A percentile compares a stretch with the other conserved stretches of the same genome.
Evolutionary conservation across 768 basidiomycete genomes (phyloP).

Genomic region (Mycena metata): DNA sequence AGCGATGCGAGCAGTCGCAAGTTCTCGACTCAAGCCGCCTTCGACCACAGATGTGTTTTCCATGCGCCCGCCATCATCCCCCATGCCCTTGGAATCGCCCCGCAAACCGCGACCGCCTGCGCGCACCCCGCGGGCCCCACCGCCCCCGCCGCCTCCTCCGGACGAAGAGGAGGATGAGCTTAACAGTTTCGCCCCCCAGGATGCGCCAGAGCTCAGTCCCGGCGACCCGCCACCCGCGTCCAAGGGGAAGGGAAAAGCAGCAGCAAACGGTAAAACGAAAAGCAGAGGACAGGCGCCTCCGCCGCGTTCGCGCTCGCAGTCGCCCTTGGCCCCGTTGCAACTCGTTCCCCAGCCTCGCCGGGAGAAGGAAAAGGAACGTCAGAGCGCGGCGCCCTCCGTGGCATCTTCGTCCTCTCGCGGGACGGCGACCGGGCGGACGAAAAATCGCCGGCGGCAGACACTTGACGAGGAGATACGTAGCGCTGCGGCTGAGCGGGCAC

Average conservation of each 20-base stretch:
- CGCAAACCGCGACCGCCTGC: slow-evolving; percentile 70
- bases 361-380: slow-evolving; percentile 12
- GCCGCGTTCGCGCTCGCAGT: slow-evolving; percentile 18
- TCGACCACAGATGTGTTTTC: slow-evolving; percentile 60
- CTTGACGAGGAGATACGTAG: slow-evolving; percentile 76
- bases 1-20: slow-evolving; percentile 19
- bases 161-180: slow-evolving; percentile 45
- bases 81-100: slow-evolving; percentile 68
- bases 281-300: slow-evolving; percentile 27
- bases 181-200: slow-evolving; percentile 26
- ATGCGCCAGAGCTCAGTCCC: slow-evolving; percentile 6
- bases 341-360: slow-evolving; percentile 8
- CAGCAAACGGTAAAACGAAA: slow-evolving; percentile 16
- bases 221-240: slow-evolving; percentile 1
- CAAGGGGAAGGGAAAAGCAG: slow-evolving; percentile 23
- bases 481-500: slow-evolving; percentile 49
- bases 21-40: slow-evolving; percentile 17
- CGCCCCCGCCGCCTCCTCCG: slow-evolving; percentile 43
- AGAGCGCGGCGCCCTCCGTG: slow-evolving; percentile 25
- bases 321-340: slow-evolving; percentile 25
- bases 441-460: slow-evolving; percentile 60
- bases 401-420: slow-evolving; percentile 34
- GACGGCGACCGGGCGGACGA: slow-evolving; percentile 25
- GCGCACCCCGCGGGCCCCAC: slow-evolving; percentile 55
- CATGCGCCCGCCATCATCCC: slow-evolving; percentile 74